Evolutionary conservation across 2,329 filamentous ascomycete species (phyloP).

Genomic region (Chaetomium globosum): DNA sequence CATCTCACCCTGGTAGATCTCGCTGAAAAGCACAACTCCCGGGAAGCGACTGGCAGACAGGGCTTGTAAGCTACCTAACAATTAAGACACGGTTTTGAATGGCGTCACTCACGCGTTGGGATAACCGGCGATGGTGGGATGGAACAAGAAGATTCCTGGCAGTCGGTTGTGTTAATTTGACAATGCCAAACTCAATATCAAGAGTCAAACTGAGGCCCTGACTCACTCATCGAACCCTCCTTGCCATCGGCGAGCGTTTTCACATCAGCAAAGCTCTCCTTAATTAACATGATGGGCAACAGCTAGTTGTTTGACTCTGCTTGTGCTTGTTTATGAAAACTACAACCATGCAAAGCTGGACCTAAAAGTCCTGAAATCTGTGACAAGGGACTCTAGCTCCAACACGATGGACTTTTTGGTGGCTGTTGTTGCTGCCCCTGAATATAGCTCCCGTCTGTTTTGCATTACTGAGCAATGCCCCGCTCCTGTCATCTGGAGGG

Average conservation of each 20-base stretch:
- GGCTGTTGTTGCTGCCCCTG: background rate
- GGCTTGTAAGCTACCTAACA: slow-evolving; percentile 15
- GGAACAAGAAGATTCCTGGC: slow-evolving; percentile 83
- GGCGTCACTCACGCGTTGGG: slow-evolving; percentile 69
- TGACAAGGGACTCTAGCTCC: background rate
- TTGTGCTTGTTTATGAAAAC: background rate
- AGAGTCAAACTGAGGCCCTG: slow-evolving; percentile 12
- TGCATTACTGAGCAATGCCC: background rate
- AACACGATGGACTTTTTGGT: background rate
- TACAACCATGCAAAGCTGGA: background rate
- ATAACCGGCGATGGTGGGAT: slow-evolving; percentile 81
- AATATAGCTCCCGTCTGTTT: background rate
- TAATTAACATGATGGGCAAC: slow-evolving; percentile 53
- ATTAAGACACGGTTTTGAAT: background rate
- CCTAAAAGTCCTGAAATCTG: background rate
- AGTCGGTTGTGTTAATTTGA: background rate
- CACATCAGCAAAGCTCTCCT: slow-evolving; percentile 57
- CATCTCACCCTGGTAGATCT: slow-evolving; percentile 85
- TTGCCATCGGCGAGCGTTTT: slow-evolving; percentile 56
- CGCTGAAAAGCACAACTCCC: slow-evolving; percentile 84
- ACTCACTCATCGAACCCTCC: slow-evolving; percentile 54
- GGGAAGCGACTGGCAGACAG: slow-evolving; percentile 64
- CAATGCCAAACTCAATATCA: background rate
- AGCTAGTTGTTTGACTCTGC: background rate
- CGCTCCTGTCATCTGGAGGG: background rate